Percentiles rank a stretch among this genome's conserved stretches.
Conservation (phyloP, 371 early-diverging fungal species). For the Vittaforma corneae region DNA sequence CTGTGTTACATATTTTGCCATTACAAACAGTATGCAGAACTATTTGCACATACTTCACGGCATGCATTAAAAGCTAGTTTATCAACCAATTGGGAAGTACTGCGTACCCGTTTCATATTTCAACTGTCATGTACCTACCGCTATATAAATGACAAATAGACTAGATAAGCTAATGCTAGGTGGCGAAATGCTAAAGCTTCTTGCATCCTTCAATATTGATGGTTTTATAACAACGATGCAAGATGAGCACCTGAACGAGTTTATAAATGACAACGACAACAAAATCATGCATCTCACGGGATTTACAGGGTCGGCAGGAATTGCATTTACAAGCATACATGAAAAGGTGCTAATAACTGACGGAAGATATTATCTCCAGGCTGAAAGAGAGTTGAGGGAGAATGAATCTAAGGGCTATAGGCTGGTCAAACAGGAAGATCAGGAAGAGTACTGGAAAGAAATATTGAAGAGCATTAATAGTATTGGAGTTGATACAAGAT, state of each 20-base stretch:
- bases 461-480: neutral
- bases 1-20: too few species aligned
- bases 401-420: too few species aligned
- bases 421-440: conserved; percentile 65
- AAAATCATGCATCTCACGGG: conserved; percentile 80
- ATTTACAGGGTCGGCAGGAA: conserved; percentile 85
- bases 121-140: neutral
- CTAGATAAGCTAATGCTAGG: neutral
- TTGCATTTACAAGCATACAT: conserved; percentile 65
- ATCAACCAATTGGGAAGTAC: neutral
- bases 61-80: neutral
- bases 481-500: conserved; percentile 34
- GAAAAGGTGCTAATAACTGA: conserved; percentile 79
- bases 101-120: neutral
- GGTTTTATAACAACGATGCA: conserved; percentile 35
- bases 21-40: too few species aligned
- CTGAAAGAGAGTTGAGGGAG: conserved; percentile 70
- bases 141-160: neutral
- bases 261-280: conserved; percentile 74
- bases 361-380: conserved; percentile 89
- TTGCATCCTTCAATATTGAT: conserved; percentile 14
- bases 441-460: conserved; percentile 21
- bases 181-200: neutral
- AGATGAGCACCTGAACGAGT: conserved; percentile 68
- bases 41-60: too few species aligned